Base-by-base conservation (phyloP, 2,329 filamentous ascomycete species). In the Talaromyces marneffei region DNA sequence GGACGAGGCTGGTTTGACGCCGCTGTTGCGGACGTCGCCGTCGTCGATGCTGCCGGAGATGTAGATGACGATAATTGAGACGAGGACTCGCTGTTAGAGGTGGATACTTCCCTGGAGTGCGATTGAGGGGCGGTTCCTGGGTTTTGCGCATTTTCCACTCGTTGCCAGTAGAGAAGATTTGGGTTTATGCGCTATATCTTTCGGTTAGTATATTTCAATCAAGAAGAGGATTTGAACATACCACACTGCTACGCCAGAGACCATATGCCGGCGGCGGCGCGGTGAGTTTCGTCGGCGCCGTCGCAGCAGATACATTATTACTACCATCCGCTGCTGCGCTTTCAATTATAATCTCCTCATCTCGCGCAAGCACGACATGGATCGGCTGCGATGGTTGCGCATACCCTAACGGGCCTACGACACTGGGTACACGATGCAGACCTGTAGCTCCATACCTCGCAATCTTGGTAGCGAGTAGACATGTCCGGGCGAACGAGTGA, bases 191-290 rank as follows among this genome's bases (percentile, higher is more conserved):
- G 83, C 84, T 89, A 67, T 29, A 39, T 23, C 12, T 35, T 23
- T 27, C 39, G 16, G 10, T 31, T 27, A 35, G 39, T 42, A n/a
- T 31, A 27, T 16, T 16, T 39, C n/a, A 54, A 23, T 23, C 59
- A 20, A 2, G 6, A 46, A 29, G 37, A n/a, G 65, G 25, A 18
- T 18, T 27, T 2, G 46, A 53, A 85, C 87, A 74, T 82, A 90
- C 87, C 75, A 94, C 90, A 69, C 88, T 93, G 73, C 87, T 87
- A 57, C 91, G 82, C 90, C 91, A 95, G 0, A 91, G 78, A 0
- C 92, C 92, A 71, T 96, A 96, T 2, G 91, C 91, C 0, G 92
- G 92, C 3, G 92, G 92, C 8, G 86, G 85, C 20, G 81, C 66
- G 67, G 69, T 71, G 59, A 72, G 62, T 20, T 86, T 86, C 62